Evolutionary conservation across 306 rosid genomes (phyloP), one percentile per base, ranked within the genome.

Genomic region (Dryas drummondii): DNA sequence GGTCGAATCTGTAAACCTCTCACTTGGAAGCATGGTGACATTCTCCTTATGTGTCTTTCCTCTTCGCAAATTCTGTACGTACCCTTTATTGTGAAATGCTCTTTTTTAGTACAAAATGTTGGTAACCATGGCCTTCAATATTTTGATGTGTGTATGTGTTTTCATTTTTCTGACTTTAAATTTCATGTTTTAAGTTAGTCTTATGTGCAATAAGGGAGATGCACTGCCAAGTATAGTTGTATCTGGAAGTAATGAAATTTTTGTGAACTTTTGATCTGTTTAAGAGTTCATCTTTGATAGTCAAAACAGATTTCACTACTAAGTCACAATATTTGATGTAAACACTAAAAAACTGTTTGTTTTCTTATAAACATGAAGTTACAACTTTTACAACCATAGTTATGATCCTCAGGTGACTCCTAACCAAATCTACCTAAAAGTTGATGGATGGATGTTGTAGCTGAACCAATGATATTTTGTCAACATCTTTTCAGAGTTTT

Each of bases 21-120:
- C 75, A 86, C 98, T 5, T 96, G 99, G 99, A 81, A 87, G 68
- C 96, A 90, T 5, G 99, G 99, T 71, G 99, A 96, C 84, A 90
- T 87, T 82, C 89, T 96, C 84, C 99, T 96, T 9, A 90, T 96
- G 99, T 92, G 99, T 77, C 90, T 96, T 63, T 92, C 98, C 75
- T 92, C 98, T 70, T 90, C 93, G 4, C 99, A 96, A 62, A 96
- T 96, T 84, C 77, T 96, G 99, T 94, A 89, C 5, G 99, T 80
- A 59, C 37, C 56, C 60, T 15, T 47, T 27, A n/a, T 16, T 26
- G n/a, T n/a, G 46, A 47, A 17, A 10, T 9, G 19, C 9, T 9
- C 32, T 15, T 49, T 14, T 48, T 13, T 51, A 32, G 44, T 60
- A 4, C 8, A 13, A 60, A 1, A 13, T 60, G 5, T 60, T 52